Percentiles rank a stretch among this genome's conserved stretches.
Evolutionary conservation across 2,329 filamentous ascomycete genomes (phyloP).

Genomic region (Colletotrichum sp.): DNA sequence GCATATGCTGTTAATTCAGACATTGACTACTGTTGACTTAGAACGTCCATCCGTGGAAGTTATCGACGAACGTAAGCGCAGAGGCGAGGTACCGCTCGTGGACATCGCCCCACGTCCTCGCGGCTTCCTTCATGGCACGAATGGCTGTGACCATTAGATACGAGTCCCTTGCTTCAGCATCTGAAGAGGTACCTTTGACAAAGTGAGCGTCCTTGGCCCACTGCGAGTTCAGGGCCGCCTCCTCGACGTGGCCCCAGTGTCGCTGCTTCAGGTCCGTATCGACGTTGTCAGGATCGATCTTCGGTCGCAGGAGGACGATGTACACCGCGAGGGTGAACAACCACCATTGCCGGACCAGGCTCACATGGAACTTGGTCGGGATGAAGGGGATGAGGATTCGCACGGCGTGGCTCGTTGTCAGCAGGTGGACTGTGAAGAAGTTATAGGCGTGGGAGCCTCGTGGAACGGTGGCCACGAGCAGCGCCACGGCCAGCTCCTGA

Average conservation of each 20-base stretch:
- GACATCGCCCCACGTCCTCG: slow-evolving; percentile 75
- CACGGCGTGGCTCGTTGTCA: slow-evolving; percentile 88
- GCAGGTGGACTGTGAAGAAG: slow-evolving; percentile 81
- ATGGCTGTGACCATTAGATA: slow-evolving; percentile 51
- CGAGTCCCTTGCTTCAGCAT: not conserved
- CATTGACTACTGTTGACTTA: slow-evolving; percentile 20
- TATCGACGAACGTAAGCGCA: slow-evolving; percentile 75
- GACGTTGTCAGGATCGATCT: slow-evolving; percentile 71
- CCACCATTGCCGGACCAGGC: slow-evolving; percentile 88
- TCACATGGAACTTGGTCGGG: slow-evolving; percentile 73
- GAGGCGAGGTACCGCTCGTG: slow-evolving; percentile 70
- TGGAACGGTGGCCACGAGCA: slow-evolving; percentile 66
- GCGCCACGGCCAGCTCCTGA: slow-evolving; percentile 63
- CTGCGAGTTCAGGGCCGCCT: slow-evolving; percentile 71
- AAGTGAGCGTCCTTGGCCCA: slow-evolving; percentile 80
- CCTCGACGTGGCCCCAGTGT: slow-evolving; percentile 78
- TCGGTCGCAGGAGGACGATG: slow-evolving; percentile 75
- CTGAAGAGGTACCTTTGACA: slow-evolving; percentile 70
- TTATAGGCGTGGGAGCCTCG: slow-evolving; percentile 72
- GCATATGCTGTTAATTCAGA: not conserved
- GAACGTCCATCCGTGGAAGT: slow-evolving; percentile 71
- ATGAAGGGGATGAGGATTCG: slow-evolving; percentile 83
- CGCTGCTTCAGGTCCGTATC: slow-evolving; percentile 66
- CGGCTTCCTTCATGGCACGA: slow-evolving; percentile 76
- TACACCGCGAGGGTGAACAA: slow-evolving; percentile 81